Evolutionary conservation across 2,329 filamentous ascomycete genomes (phyloP).

Genomic region (Drechslerella dactyloides): DNA sequence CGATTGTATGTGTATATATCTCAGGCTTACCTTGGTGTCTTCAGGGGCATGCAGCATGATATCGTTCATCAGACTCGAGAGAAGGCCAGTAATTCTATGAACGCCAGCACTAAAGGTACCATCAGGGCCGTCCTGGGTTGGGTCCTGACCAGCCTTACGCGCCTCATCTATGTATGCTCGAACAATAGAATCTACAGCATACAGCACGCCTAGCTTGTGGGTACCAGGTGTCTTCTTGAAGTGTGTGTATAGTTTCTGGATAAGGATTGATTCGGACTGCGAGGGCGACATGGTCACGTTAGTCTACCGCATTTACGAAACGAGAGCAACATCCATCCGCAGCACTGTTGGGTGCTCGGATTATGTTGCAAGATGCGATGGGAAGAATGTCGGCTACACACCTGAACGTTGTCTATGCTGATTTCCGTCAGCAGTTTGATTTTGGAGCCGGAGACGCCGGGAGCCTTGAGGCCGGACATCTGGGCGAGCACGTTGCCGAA

Average conservation of each 20-base stretch:
- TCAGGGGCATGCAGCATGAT: conserved; percentile 81
- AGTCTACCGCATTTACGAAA: conserved; percentile 52
- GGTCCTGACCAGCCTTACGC: conserved; percentile 80
- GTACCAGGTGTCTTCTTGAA: conserved; percentile 93
- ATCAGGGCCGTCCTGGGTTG: conserved; percentile 80
- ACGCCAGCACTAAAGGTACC: conserved; percentile 95
- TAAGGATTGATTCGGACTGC: conserved; percentile 90
- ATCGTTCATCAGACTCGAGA: conserved; percentile 94
- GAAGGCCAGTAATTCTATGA: conserved; percentile 92
- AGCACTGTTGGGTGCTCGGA: conserved; percentile 10
- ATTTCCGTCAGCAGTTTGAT: conserved; percentile 85
- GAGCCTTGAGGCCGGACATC: conserved; percentile 88
- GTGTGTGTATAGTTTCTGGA: conserved; percentile 95
- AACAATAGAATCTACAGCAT: conserved; percentile 99
- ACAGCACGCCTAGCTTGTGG: conserved; percentile 98
- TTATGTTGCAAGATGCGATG: conserved; percentile 56
- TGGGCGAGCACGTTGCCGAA: conserved; percentile 47
- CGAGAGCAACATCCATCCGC: too few relatives aligned
- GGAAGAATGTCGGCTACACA: conserved; percentile 61
- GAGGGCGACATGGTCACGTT: conserved; percentile 53
- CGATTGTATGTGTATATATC: conserved; percentile 3
- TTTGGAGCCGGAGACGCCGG: conserved; percentile 90
- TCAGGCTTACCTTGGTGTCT: conserved; percentile 90
- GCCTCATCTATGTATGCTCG: conserved; percentile 98
- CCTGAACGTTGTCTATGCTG: conserved; percentile 88